These are phyloP conservation scores for Cyclospora cayetanensis DNA, from an alignment of 169 alveolate species.

Conservation along the genomic window DNA sequence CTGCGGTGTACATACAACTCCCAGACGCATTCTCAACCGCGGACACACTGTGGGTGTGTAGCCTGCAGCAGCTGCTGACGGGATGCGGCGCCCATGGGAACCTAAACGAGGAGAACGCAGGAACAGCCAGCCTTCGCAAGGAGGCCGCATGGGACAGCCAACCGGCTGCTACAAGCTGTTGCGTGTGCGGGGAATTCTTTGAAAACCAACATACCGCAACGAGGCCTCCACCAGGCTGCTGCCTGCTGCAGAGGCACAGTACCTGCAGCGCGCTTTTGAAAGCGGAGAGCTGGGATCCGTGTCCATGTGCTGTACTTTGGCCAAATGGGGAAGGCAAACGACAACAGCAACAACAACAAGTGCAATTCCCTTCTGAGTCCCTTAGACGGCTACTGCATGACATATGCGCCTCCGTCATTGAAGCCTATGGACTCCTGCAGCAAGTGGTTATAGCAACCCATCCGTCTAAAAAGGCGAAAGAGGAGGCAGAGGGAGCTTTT, in stretches of 20 bases:
- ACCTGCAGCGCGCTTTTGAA: neutral
- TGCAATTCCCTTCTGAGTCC: neutral
- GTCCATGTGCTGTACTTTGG: neutral
- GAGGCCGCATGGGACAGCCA: neutral
- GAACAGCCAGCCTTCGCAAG: neutral
- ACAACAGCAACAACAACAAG: neutral
- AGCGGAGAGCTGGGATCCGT: neutral
- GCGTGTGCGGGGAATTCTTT: slow-evolving; percentile 18
- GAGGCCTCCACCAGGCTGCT: neutral
- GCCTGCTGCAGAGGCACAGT: neutral
- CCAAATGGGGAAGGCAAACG: neutral
- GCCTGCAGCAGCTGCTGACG: slow-evolving; percentile 3
- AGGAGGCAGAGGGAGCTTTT: neutral
- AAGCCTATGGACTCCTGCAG: slow-evolving; percentile 32
- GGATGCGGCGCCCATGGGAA: neutral
- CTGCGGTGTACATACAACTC: neutral
- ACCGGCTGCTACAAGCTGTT: neutral
- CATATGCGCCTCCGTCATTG: neutral
- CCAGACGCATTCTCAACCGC: neutral
- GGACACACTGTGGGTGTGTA: slow-evolving; percentile 14
- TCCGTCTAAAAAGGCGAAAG: neutral
- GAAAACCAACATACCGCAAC: neutral
- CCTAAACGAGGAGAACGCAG: neutral
- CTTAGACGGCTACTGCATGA: neutral
- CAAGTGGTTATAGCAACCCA: neutral